Base-by-base conservation (phyloP, 1,139 yeast species). In the Candida sanyaensis region DNA sequence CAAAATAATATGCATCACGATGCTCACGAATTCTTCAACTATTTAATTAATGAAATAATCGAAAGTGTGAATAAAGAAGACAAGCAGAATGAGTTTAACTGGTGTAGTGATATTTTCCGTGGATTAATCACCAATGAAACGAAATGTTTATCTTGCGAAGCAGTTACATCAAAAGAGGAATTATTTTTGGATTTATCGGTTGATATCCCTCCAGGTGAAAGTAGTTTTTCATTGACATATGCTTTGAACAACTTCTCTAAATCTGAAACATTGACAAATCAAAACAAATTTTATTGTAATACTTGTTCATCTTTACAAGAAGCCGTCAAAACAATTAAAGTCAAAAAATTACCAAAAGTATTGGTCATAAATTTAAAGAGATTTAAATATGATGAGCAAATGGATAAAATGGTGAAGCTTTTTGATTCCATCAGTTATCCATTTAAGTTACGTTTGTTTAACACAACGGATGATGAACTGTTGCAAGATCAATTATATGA, bases 11-110 rank as follows among this genome's bases (percentile, higher is more conserved):
- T 92, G 96, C 99, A 93, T 65, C 99, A 93, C 63, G 99, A 93
- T 72, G 97, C 99, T 2, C 99, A 93, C 66, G 99, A 93, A 65
- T 93, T 93, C 65, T 78, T 91, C 62, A 92, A 92, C 64, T 92
- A 89, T 60, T 66, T 92, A 55, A 75, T 93, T 46, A 93, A 93
- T 65, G 88, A 85, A 55, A 81, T 89, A 29, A 83, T 91, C 49
- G 99, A 93, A 55, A 76, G 80, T 33, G 66, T 88, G 30, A 83
- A 81, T 48, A 63, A 59, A 51, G 79, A 64, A 47, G 46, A 54
- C 47, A 71, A 68, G 11, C 48, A 55, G 26, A 64, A 64, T 7
- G 38, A 32, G 17, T 58, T 69, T 28, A 77, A 78, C 55, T 80
- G 87, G 80, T 78, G 93, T 50, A 86, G 83, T 47, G 80, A 82